These are phyloP conservation scores for Phragmites australis DNA, from an alignment of 176 grass and related monocot species.

Conservation along the genomic window DNA sequence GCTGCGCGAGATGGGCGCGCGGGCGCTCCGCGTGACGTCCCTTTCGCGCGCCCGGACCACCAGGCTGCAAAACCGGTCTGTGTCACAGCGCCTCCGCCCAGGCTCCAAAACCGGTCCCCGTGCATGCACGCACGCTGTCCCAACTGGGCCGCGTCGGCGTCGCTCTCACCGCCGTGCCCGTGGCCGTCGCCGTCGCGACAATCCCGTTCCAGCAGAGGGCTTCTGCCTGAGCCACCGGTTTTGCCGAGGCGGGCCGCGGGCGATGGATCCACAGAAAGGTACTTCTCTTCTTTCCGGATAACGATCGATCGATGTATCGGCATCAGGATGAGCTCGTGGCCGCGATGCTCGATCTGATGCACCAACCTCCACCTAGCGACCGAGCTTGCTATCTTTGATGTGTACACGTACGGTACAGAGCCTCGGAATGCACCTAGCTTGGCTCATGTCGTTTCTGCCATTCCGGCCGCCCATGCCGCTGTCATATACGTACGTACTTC, in stretches of 20 bases:
- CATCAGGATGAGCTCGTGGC: no score
- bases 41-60: slow-evolving; percentile 43
- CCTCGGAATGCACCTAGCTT: no score
- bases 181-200: slow-evolving; percentile 17
- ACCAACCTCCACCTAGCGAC: no score
- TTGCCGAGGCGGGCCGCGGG: background rate
- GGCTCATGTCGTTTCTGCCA: no score
- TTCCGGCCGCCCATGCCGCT: no score
- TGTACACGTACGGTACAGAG: no score
- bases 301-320: background rate
- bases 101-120: slow-evolving; percentile 23
- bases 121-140: slow-evolving; percentile 44
- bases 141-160: background rate
- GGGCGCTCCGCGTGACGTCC: slow-evolving; percentile 29
- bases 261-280: background rate
- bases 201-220: background rate
- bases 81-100: background rate
- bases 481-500: no score
- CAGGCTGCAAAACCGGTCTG: slow-evolving; percentile 28
- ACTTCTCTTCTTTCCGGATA: background rate
- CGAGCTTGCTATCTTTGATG: no score
- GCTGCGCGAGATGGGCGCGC: slow-evolving; percentile 40
- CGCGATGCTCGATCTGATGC: no score
- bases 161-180: background rate
- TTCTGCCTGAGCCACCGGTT: slow-evolving; percentile 40